Percentiles rank a stretch among this genome's conserved stretches.
Conservation (phyloP, 2,329 filamentous ascomycete species). For the Phialemonium atrogriseum region DNA sequence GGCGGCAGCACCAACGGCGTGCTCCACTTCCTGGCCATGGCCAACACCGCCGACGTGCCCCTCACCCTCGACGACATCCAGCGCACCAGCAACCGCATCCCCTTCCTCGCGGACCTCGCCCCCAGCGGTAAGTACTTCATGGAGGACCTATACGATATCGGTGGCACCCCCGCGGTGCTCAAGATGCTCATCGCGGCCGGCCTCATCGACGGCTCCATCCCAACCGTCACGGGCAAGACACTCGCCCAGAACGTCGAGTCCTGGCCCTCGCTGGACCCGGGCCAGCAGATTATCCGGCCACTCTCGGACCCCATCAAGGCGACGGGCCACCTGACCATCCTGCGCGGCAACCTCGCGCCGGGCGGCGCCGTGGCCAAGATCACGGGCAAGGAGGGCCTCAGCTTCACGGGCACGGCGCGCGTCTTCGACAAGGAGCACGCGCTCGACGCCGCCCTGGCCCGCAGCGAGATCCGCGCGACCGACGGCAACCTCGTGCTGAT, state of each 20-base stretch:
- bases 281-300: slow-evolving; percentile 75
- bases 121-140: slow-evolving; percentile 76
- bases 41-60: slow-evolving; percentile 69
- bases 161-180: slow-evolving; percentile 77
- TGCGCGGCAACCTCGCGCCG: slow-evolving; percentile 81
- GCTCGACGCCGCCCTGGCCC: slow-evolving; percentile 64
- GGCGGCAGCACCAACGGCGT: slow-evolving; percentile 86
- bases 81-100: slow-evolving; percentile 71
- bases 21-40: slow-evolving; percentile 85
- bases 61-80: slow-evolving; percentile 78
- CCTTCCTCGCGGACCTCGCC: slow-evolving; percentile 77
- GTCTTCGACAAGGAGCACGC: slow-evolving; percentile 83
- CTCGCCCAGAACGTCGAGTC: slow-evolving; percentile 71
- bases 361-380: slow-evolving; percentile 92
- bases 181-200: slow-evolving; percentile 73
- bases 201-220: slow-evolving; percentile 68
- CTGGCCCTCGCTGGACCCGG: slow-evolving; percentile 68
- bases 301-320: slow-evolving; percentile 66
- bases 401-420: slow-evolving; percentile 70
- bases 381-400: slow-evolving; percentile 85
- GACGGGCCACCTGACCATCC: slow-evolving; percentile 80
- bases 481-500: slow-evolving; percentile 79
- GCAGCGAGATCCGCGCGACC: slow-evolving; percentile 40
- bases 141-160: slow-evolving; percentile 79
- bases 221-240: slow-evolving; percentile 77